Conservation (phyloP, 2,329 filamentous ascomycete genomes). For the Pyrenochaeta sp. region DNA sequence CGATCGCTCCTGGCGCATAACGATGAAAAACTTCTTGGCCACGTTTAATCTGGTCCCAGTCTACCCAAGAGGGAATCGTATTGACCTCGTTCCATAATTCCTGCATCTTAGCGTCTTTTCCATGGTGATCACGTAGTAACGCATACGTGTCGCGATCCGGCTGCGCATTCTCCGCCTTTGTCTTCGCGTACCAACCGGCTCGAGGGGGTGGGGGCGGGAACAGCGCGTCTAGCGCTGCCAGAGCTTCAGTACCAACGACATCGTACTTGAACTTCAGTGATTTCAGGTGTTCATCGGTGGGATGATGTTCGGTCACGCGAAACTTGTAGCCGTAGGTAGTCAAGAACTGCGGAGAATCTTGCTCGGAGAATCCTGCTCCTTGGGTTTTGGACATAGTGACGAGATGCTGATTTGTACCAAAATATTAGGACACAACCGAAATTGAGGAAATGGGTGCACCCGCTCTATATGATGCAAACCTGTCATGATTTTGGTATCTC, state of each 20-base stretch:
- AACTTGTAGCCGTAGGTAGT: too few species aligned
- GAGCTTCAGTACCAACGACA: too few species aligned
- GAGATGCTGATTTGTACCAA: too few species aligned
- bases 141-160: conserved; percentile 4
- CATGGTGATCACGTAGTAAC: conserved; percentile 2
- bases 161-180: conserved; percentile 2
- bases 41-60: conserved; percentile 7
- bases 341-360: too few species aligned
- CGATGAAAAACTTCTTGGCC: conserved; percentile 6
- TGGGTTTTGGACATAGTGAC: too few species aligned
- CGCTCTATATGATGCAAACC: too few species aligned
- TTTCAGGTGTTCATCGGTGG: conserved; percentile 2
- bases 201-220: too few species aligned
- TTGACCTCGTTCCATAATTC: conserved; percentile 6
- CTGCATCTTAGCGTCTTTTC: conserved; percentile 2
- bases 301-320: conserved; percentile 1
- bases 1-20: conserved; percentile 3
- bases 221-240: conserved; percentile 4
- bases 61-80: conserved; percentile 6
- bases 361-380: too few species aligned
- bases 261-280: conserved; percentile 4
- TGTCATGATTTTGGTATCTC: too few species aligned
- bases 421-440: too few species aligned
- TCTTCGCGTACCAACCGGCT: too few species aligned
- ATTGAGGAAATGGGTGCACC: too few species aligned